Base-by-base conservation (phyloP, 2,329 filamentous ascomycete genomes). In the Harringtonia aguacate region DNA sequence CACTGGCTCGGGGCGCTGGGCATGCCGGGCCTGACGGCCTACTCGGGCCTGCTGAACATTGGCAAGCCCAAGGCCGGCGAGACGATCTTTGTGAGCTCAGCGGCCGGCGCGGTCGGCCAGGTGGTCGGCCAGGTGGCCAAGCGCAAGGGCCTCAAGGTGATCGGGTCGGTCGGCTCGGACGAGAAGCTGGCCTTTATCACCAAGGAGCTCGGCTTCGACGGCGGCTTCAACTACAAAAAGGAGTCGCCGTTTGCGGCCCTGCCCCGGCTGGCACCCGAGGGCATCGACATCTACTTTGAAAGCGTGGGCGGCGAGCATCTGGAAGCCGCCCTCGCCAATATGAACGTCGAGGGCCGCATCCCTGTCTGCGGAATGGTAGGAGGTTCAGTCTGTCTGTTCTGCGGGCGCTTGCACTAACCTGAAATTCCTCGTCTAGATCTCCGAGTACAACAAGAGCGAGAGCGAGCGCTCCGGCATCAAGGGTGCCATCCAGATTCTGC, bases 151-250 rank as follows among this genome's bases (percentile, higher is more conserved):
- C 63, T 92, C 46, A 80, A 64, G 36, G 86, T 94, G 34, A 81
- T 94, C 50, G 87, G 86, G 17, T 86, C 79, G 41, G 86, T 87
- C 12, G 86, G 87, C 3, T 78, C 78, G 17, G 82, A 89, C 56
- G 80, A 84, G 56, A 94, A 94, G 69, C 69, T 88, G 21, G 76
- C 84, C 18, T 92, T 79, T 60, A 61, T 75, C 42, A 57, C 52
- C 36, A 62, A 68, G 44, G 66, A 72, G 55, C 64, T 75, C 1
- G 72, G 70, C 9, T 75, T 70, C 51, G 70, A 75, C 44, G 65
- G 52, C 15, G 86, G 80, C 9, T 92, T 90, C 67, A 92, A 94
- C 70, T 94, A 94, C 72, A 90, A 92, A 73, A 88, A 77, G 52
- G 85, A 92, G 66, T 75, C 73, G 52, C 73, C 85, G 0, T 57